Conservation (phyloP, 345 rosid species). For the Passiflora organensis region DNA sequence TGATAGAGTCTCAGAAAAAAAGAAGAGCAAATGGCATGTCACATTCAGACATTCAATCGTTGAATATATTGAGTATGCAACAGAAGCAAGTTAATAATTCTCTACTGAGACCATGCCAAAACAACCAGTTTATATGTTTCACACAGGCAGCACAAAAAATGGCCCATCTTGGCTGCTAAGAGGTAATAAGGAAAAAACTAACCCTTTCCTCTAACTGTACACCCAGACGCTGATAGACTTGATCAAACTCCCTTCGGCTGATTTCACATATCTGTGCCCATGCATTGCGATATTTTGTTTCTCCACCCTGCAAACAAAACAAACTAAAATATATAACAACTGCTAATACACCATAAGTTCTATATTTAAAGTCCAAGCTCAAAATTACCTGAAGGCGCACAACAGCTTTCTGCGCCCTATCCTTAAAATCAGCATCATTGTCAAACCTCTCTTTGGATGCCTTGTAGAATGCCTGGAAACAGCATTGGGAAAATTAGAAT, state of each 20-base stretch:
- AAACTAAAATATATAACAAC: not conserved
- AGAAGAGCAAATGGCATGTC: not conserved
- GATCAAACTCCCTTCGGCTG: constrained; percentile 72
- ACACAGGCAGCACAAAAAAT: not conserved
- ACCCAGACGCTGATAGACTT: constrained; percentile 72
- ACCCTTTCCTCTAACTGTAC: constrained; percentile 91
- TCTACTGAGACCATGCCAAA: not conserved
- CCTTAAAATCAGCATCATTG: constrained; percentile 62
- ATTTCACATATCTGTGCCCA: constrained; percentile 80
- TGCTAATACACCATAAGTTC: not conserved
- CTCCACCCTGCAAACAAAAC: constrained; percentile 59
- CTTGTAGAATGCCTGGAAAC: constrained; percentile 66
- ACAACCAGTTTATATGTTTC: not conserved
- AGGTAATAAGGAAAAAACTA: not conserved
- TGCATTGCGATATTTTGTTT: constrained; percentile 61
- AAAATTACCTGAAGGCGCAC: constrained; percentile 88
- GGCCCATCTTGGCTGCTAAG: too few relatives aligned
- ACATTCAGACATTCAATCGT: too few relatives aligned
- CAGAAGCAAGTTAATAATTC: not conserved
- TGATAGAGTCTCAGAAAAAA: too few relatives aligned
- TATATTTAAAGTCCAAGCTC: not conserved
- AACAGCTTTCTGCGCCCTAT: constrained; percentile 86
- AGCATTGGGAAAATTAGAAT: constrained; percentile 24
- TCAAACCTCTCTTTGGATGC: constrained; percentile 78
- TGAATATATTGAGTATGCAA: not conserved